A percentile compares a stretch with the other conserved stretches of the same genome.
These are phyloP conservation scores for Austroboletus niveus DNA, from an alignment of 1,284 basidiomycete species.

Conservation along the genomic window DNA sequence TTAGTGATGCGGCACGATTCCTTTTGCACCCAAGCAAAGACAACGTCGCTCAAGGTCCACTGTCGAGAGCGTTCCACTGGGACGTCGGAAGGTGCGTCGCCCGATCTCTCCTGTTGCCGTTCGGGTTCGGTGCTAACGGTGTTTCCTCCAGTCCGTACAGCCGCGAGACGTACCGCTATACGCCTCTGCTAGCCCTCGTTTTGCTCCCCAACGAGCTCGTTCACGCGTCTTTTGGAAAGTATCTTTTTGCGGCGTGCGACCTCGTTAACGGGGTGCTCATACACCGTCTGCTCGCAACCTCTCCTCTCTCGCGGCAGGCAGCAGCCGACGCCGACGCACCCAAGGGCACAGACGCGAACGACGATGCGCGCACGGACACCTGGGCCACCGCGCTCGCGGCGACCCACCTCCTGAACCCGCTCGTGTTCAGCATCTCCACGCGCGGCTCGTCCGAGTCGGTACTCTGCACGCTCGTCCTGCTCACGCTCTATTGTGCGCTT, in stretches of 20 bases:
- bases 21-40: slow-evolving; percentile 46
- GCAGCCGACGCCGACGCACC: neutral
- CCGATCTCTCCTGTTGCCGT: neutral
- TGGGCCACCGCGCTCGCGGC: slow-evolving; percentile 56
- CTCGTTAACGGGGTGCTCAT: slow-evolving; percentile 81
- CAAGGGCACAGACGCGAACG: neutral
- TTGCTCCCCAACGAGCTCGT: slow-evolving; percentile 79
- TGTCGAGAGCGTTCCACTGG: slow-evolving; percentile 40
- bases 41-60: slow-evolving; percentile 61
- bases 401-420: slow-evolving; percentile 84
- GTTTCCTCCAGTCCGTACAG: slow-evolving; percentile 74
- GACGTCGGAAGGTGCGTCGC: slow-evolving; percentile 66
- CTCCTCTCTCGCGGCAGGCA: slow-evolving; percentile 35
- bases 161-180: slow-evolving; percentile 96
- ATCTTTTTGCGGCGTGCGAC: slow-evolving; percentile 85
- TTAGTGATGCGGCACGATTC: slow-evolving; percentile 86
- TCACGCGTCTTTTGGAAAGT: slow-evolving; percentile 86
- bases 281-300: slow-evolving; percentile 59
- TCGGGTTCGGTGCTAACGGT: slow-evolving; percentile 3
- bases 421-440: slow-evolving; percentile 95
- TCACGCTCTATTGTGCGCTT: slow-evolving; percentile 63
- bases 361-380: neutral
- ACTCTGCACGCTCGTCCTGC: slow-evolving; percentile 78
- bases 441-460: slow-evolving; percentile 93
- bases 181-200: slow-evolving; percentile 85